Evolutionary conservation across 2,329 filamentous ascomycete genomes (phyloP).

Genomic region (Cladophialophora chaetospira): DNA sequence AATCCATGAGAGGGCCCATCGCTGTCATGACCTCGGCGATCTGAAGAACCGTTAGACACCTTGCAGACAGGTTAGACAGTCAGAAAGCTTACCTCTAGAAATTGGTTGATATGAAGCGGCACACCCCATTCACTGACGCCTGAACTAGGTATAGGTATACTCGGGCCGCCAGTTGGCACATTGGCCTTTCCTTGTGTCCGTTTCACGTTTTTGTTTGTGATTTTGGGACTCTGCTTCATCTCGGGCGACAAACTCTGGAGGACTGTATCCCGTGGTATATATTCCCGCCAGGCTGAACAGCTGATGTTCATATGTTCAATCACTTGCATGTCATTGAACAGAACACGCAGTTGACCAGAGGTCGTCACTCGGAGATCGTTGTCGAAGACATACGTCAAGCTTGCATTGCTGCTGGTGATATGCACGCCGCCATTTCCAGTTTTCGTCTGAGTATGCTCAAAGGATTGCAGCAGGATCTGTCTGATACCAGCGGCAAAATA

Average conservation of each 20-base stretch:
- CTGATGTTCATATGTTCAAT: constrained; percentile 85
- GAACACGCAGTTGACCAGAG: constrained; percentile 73
- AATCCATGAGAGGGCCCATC: constrained; percentile 63
- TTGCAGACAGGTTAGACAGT: not conserved
- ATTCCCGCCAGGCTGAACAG: constrained; percentile 77
- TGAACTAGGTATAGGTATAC: constrained; percentile 49
- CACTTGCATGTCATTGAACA: constrained; percentile 76
- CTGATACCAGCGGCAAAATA: constrained; percentile 85
- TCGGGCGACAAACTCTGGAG: constrained; percentile 50
- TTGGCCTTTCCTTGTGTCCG: constrained; percentile 44
- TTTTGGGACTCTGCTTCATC: constrained; percentile 60
- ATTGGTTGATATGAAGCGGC: constrained; percentile 58
- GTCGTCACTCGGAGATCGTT: constrained; percentile 81
- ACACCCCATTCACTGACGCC: constrained; percentile 52
- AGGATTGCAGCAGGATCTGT: constrained; percentile 82
- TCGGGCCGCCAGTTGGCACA: constrained; percentile 38
- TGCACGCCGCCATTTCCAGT: constrained; percentile 67
- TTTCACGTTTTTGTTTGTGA: constrained; percentile 58
- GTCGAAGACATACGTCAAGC: constrained; percentile 85
- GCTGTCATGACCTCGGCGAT: constrained; percentile 66
- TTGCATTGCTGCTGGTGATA: constrained; percentile 75
- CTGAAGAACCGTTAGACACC: constrained; percentile 43
- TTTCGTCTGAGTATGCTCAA: constrained; percentile 62
- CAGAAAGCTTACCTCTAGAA: constrained; percentile 62
- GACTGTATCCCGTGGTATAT: constrained; percentile 66